A percentile compares a stretch with the other conserved stretches of the same genome.
These are phyloP conservation scores for Fusarium tricinctum DNA, from an alignment of 2,329 filamentous ascomycete species.

Conservation along the genomic window DNA sequence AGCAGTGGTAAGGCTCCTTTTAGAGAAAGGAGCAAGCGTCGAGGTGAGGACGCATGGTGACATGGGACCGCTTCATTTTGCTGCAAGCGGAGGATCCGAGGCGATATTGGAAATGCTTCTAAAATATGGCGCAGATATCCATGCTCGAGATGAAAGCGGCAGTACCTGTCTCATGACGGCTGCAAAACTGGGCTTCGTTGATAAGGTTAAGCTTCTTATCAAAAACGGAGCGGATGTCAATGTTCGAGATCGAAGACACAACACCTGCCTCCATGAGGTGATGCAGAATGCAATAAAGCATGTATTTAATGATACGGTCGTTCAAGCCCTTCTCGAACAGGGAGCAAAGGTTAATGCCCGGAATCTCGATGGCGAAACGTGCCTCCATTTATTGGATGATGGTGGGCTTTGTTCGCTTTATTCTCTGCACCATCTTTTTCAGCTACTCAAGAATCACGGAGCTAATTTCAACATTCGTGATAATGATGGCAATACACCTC, in stretches of 20 bases:
- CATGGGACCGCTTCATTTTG: too few species aligned
- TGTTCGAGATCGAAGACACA: fast-evolving
- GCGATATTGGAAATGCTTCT: fast-evolving
- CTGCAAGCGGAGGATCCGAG: too few species aligned
- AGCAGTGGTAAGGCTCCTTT: too few species aligned
- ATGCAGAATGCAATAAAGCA: fast-evolving
- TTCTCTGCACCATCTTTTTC: fast-evolving
- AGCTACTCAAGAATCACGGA: fast-evolving
- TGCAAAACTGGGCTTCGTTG: too few species aligned
- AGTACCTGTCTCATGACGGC: too few species aligned
- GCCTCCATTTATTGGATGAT: neutral
- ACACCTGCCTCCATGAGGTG: fast-evolving
- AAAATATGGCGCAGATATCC: fast-evolving
- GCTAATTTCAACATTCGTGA: fast-evolving
- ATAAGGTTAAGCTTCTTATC: too few species aligned
- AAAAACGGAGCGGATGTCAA: neutral
- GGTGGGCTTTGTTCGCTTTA: too few species aligned
- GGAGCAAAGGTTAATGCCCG: neutral
- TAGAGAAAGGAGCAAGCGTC: too few species aligned
- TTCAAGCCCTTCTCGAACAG: fast-evolving
- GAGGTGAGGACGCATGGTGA: too few species aligned
- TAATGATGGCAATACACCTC: fast-evolving
- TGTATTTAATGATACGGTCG: fast-evolving
- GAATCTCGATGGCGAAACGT: fast-evolving
- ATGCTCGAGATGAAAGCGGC: too few species aligned